Base-by-base conservation (phyloP, 116 monocot genomes). In the Dioscorea cayenensis region DNA sequence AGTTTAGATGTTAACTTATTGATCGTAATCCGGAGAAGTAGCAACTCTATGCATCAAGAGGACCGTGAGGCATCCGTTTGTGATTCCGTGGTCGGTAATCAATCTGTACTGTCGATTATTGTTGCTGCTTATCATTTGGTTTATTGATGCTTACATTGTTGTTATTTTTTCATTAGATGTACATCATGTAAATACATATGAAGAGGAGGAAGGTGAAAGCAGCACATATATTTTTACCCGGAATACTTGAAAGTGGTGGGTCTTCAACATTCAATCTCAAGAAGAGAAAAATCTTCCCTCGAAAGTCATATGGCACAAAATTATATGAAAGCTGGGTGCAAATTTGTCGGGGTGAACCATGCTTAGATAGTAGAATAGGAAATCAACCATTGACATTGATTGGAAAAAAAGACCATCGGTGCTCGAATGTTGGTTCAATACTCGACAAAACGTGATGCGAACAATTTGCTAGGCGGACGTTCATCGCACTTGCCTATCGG, bases 171-270 rank as follows among this genome's bases (percentile, higher is more conserved):
- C 60, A 72, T 49, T 64, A 89, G 89, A 84, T 83, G 77, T 71
- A 59, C 36, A 66, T n/a, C 81, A 66, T 28, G 84, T 79, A 29
- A 87, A 73, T 83, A 75, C 70, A 43, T 82, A 80, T 73, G 89
- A 91, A 66, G 99, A 99, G 25, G 94, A 99, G 82, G 94, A 91
- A 86, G 89, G 72, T 70, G 91, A 91, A 77, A 85, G 86, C 51
- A 52, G 75, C 59, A 77, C 81, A 67, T 83, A 79, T 76, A 69
- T 77, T 64, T n/a, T 74, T 80, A 6, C 71, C 84, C 65, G 82
- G 84, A 82, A 22, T 63, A n/a, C 75, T 82, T 83, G 85, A 92
- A 49, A 81, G 76, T 51, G 83, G 77, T 23, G 81, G 78, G 66
- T 76, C 75, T 70, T 77, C 81, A 65, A 91, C 82, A 61, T 75